These are phyloP conservation scores for Vitis hybrid DNA, from an alignment of 177 flowering plant species.

Conservation along the genomic window DNA sequence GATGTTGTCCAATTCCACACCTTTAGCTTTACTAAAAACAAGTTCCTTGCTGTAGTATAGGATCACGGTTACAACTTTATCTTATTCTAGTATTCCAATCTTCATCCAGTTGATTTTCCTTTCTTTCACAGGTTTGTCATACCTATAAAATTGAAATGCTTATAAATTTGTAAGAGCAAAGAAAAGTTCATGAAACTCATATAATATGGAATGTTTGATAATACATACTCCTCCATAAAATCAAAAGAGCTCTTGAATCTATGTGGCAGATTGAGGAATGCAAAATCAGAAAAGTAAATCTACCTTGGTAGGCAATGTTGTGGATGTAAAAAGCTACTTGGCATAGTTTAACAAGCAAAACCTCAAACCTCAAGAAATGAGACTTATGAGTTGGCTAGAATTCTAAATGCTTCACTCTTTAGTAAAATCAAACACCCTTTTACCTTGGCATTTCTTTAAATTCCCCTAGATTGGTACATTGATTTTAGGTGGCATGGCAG, in stretches of 20 bases:
- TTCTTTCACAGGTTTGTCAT: conserved; percentile 81
- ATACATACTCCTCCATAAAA: conserved; percentile 68
- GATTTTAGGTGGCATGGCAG: conserved; percentile 69
- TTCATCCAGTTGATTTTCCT: conserved; percentile 98
- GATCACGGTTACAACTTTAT: conserved; percentile 73
- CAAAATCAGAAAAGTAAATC: conserved; percentile 70
- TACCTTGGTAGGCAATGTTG: conserved; percentile 47
- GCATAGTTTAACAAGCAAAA: not conserved
- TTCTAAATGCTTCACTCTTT: no score
- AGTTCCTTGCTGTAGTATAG: conserved; percentile 86
- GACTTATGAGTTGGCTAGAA: no score
- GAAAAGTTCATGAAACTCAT: no score
- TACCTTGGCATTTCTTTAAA: conserved; percentile 62
- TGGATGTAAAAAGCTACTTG: conserved; percentile 24
- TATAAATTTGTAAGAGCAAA: no score
- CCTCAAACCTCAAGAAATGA: no score
- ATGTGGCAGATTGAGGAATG: conserved; percentile 62
- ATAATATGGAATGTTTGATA: no score
- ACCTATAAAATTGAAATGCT: conserved; percentile 30
- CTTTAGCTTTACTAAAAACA: conserved; percentile 56
- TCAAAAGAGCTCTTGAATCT: conserved; percentile 65
- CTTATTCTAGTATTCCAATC: conserved; percentile 77
- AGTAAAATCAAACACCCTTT: not conserved
- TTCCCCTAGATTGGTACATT: conserved; percentile 51
- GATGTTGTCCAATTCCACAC: conserved; percentile 70